Base-by-base conservation (phyloP, 2,329 filamentous ascomycete genomes). In the Pseudogymnoascus sp. region DNA sequence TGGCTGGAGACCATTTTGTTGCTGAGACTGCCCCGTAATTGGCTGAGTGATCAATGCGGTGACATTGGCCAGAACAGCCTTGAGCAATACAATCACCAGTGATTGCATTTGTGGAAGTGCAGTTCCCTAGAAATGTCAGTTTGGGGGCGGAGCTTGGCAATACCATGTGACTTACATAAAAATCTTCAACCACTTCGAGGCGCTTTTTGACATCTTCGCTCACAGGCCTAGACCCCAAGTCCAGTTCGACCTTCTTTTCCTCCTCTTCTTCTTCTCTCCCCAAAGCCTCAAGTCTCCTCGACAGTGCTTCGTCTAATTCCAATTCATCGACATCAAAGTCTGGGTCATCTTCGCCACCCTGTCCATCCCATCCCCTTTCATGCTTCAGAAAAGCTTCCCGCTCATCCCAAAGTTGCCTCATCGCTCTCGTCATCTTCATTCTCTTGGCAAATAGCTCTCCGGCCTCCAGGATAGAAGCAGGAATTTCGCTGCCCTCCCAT, bases 401-500 rank as follows among this genome's bases (percentile, higher is more conserved):
- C 74, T 96, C 93, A 69, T 96, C 90, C 93, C 95, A 99, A 13
- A 99, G 80, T 76, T 99, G 95, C 63, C 91, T 86, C 77, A 96
- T 93, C 4, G 91, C 91, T 66, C 95, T 83, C 0, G 92, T 96
- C 83, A 96, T 96, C 69, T 93, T 85, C 75, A 97, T 95, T 62
- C 95, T 85, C 65, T 85, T 89, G 0, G 93, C 90, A 75, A 99
- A 99, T 1, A 99, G 80, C 72, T 95, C 89, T 6, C 95, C 95
- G 6, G 95, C 95, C 76, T 99, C 95, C 14, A 97, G 83, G 65
- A 99, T 98, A 1, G 93, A 98, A 6, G 91, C 88, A 7, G 95
- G 95, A 10, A 99, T 89, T 73, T 96, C 92, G 67, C 90, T 90
- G n/a, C 93, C 93, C 75, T 96, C 89, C 93, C 93, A 97, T 73